These are phyloP conservation scores for Fraxinus velutina DNA, from an alignment of 305 asterid species.

Conservation along the genomic window DNA sequence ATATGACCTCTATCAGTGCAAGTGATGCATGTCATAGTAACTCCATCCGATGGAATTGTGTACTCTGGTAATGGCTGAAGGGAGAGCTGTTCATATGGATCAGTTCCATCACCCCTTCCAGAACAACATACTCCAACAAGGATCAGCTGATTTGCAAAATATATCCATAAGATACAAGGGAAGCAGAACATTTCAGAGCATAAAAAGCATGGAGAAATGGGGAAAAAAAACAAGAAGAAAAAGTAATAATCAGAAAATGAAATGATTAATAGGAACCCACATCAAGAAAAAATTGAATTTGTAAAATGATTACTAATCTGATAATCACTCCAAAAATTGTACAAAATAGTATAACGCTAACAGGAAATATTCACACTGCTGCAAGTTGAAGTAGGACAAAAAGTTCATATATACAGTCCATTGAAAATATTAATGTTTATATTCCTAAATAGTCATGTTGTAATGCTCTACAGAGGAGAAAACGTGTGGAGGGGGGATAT, in stretches of 20 bases:
- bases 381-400: background rate
- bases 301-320: background rate
- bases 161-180: constrained; percentile 21
- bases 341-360: background rate
- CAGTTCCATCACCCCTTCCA: constrained; percentile 76
- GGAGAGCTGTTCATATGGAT: constrained; percentile 83
- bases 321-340: background rate
- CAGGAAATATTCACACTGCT: background rate
- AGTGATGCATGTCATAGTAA: constrained; percentile 91
- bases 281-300: background rate
- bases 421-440: background rate
- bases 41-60: constrained; percentile 89
- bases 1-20: constrained; percentile 83
- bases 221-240: background rate
- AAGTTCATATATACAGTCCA: background rate
- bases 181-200: background rate
- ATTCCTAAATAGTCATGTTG: background rate
- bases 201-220: background rate
- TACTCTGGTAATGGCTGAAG: constrained; percentile 91
- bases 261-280: background rate
- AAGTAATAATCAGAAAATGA: constrained; percentile 4
- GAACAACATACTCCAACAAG: constrained; percentile 98
- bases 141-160: constrained; percentile 54
- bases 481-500: background rate
- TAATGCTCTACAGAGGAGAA: background rate